Percentiles rank a stretch among this genome's conserved stretches.
phyloP scores from a whole-genome alignment of 768 basidiomycete genomes.

The Strobilomyces confusus region DNA sequence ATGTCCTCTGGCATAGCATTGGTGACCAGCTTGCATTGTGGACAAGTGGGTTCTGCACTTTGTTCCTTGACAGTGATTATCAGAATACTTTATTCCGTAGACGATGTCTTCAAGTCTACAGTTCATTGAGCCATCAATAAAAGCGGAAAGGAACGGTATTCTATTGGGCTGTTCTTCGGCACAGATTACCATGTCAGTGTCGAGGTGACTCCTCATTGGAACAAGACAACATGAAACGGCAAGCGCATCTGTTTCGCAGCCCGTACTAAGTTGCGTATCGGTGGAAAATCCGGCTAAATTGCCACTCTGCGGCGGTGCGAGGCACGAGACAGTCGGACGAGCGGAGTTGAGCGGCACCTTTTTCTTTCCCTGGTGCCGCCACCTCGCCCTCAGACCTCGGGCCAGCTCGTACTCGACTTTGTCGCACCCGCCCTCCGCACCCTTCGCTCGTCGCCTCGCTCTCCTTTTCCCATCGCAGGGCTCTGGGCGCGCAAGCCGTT shows the following conservation, averaged over 20 bases:
- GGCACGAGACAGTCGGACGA: no score
- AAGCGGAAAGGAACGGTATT: constrained; percentile 67
- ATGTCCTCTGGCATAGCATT: constrained; percentile 42
- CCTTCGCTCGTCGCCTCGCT: no score
- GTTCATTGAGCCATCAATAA: constrained; percentile 82
- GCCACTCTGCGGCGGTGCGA: no score
- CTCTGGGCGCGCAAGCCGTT: no score
- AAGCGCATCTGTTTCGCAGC: constrained; percentile 14
- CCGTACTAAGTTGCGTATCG: constrained; percentile 48
- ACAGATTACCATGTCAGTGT: constrained; percentile 81
- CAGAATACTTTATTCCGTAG: constrained; percentile 34
- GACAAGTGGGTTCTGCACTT: constrained; percentile 58
- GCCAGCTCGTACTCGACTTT: no score
- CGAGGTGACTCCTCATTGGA: constrained; percentile 36
- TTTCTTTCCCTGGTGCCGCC: no score
- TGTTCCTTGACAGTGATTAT: neutral
- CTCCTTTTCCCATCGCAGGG: no score
- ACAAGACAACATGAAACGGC: neutral
- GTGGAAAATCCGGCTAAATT: constrained; percentile 56
- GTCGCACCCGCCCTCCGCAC: no score
- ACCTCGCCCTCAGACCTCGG: no score
- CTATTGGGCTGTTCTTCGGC: constrained; percentile 88
- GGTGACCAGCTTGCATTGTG: constrained; percentile 87
- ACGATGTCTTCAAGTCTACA: constrained; percentile 88
- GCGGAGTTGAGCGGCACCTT: no score